A percentile compares a stretch with the other conserved stretches of the same genome.
These are phyloP conservation scores for Saccharomycopsis lassenensis DNA, from an alignment of 805 yeast genomes.

Conservation along the genomic window DNA sequence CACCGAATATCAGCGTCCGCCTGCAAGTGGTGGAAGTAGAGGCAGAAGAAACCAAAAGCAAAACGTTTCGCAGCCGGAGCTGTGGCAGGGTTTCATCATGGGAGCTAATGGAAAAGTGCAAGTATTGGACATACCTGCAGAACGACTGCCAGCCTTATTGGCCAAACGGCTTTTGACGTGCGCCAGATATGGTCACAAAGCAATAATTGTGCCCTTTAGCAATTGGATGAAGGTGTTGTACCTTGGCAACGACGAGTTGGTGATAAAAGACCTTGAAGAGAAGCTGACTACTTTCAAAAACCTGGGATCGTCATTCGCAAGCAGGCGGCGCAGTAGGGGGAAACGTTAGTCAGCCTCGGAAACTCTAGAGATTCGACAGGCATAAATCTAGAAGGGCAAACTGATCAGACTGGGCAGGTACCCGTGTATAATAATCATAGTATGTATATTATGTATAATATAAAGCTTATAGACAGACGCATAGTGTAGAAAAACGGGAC, in stretches of 20 bases:
- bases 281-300: no score
- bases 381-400: no score
- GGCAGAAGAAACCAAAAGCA: background rate
- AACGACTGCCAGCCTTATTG: conserved; percentile 38
- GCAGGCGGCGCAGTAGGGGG: no score
- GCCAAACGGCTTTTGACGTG: conserved; percentile 51
- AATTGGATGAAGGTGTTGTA: conserved; percentile 61
- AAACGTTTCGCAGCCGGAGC: conserved; percentile 22
- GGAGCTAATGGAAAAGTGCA: conserved; percentile 52
- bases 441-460: no score
- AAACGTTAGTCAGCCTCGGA: no score
- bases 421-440: no score
- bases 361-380: no score
- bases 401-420: no score
- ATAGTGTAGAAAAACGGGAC: no score
- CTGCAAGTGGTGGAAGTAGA: background rate
- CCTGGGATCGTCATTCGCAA: no score
- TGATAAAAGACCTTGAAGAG: conserved; percentile 40
- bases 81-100: conserved; percentile 81
- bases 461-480: no score
- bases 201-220: conserved; percentile 67
- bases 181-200: conserved; percentile 63
- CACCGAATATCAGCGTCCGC: background rate
- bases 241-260: conserved; percentile 63
- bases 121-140: conserved; percentile 46